phyloP scores from a whole-genome alignment of 306 rosid species.

The Cucumis melo region DNA sequence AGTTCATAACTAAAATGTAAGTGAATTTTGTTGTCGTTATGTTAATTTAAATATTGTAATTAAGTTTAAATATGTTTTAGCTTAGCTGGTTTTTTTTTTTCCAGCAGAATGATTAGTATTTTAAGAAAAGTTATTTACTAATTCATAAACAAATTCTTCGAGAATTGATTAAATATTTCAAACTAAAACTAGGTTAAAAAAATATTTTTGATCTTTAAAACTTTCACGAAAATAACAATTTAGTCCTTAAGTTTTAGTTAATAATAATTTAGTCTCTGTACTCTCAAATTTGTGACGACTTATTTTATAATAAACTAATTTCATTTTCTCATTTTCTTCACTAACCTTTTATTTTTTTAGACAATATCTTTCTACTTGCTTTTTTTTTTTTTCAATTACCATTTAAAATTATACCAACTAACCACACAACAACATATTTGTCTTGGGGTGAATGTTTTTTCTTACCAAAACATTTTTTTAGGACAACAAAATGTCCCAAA shows the following conservation, averaged over 20 bases:
- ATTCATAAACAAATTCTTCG: too few relatives aligned
- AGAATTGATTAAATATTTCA: too few relatives aligned
- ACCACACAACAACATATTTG: background rate
- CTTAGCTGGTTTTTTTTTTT: background rate
- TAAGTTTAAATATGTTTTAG: background rate
- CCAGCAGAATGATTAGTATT: too few relatives aligned
- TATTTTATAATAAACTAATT: too few relatives aligned
- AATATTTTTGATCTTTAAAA: too few relatives aligned
- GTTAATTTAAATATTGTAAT: background rate
- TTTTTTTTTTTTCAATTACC: too few relatives aligned
- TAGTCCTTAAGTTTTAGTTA: too few relatives aligned
- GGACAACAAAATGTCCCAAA: background rate
- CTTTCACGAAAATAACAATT: background rate
- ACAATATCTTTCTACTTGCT: background rate
- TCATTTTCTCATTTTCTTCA: background rate
- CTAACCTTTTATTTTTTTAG: background rate
- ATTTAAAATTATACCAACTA: background rate
- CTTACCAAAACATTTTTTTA: background rate
- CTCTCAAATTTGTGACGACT: too few relatives aligned
- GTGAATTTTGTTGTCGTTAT: background rate
- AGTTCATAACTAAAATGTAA: fast-evolving
- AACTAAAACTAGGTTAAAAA: background rate
- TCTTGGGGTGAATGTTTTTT: background rate
- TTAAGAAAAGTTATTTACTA: too few relatives aligned
- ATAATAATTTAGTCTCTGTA: too few relatives aligned